Percentiles rank a stretch among this genome's conserved stretches.
phyloP scores from a whole-genome alignment of 768 basidiomycete genomes.

The Cystofilobasidium macerans region DNA sequence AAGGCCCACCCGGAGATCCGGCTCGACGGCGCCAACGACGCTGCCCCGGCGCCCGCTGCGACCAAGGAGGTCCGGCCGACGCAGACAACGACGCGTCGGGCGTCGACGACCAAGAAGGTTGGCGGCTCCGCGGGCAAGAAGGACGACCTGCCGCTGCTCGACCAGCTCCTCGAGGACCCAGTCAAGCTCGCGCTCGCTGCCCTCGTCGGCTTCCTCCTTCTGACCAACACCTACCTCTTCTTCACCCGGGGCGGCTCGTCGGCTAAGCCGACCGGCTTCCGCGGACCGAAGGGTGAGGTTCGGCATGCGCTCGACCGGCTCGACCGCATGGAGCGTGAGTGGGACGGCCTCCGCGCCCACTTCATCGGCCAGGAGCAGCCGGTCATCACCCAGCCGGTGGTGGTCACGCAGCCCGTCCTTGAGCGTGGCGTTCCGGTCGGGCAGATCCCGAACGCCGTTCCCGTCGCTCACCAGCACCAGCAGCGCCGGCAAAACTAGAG shows the following conservation, averaged over 20 bases:
- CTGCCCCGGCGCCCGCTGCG: conserved; percentile 1
- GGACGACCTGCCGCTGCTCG: background rate
- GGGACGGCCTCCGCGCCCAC: background rate
- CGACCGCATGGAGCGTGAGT: conserved; percentile 9
- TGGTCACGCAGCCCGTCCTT: background rate
- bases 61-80: background rate
- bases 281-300: background rate
- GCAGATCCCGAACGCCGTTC: no score
- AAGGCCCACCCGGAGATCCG: conserved; percentile 19
- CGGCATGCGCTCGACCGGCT: conserved; percentile 2
- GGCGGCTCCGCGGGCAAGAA: background rate
- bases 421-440: no score
- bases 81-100: background rate
- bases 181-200: background rate
- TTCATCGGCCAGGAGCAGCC: background rate
- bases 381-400: background rate
- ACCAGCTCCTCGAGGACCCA: background rate
- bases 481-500: no score
- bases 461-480: no score
- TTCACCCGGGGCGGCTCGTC: background rate
- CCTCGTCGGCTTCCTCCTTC: background rate
- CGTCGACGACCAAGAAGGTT: background rate
- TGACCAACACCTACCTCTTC: background rate
- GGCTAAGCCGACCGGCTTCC: background rate
- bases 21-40: conserved; percentile 10